phyloP scores from a whole-genome alignment of 73 alveolate species.

The Paramecium sonneborni region DNA sequence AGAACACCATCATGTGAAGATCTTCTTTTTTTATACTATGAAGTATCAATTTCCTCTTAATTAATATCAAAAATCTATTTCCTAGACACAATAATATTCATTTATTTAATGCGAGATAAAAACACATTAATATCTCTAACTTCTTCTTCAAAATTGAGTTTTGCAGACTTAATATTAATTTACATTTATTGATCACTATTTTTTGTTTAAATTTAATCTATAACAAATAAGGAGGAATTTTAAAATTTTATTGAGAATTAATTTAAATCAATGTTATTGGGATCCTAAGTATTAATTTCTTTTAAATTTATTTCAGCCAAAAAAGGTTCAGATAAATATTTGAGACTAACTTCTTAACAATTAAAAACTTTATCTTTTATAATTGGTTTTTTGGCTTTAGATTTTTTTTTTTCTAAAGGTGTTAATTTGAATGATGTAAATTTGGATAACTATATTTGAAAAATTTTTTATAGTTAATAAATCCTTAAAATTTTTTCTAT shows the following conservation, averaged over 20 bases:
- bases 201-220: neutral
- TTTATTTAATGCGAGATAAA: neutral
- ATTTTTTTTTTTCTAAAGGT: conserved; percentile 9
- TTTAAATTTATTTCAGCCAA: neutral
- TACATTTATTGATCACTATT: neutral
- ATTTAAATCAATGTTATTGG: neutral
- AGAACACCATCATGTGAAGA: conserved; percentile 46
- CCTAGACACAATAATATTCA: neutral
- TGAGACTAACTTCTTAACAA: neutral
- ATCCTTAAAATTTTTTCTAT: neutral
- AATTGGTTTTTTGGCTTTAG: neutral
- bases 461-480: neutral
- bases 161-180: neutral
- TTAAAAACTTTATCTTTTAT: neutral
- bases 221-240: neutral
- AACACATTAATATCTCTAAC: conserved; percentile 7
- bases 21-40: neutral
- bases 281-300: neutral
- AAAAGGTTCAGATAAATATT: neutral
- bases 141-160: conserved; percentile 8
- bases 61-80: neutral
- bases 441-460: neutral
- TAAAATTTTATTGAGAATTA: neutral
- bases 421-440: conserved; percentile 5
- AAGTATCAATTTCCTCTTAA: neutral